Conservation (phyloP, 2,329 filamentous ascomycete species). For the Coniochaeta sp. region DNA sequence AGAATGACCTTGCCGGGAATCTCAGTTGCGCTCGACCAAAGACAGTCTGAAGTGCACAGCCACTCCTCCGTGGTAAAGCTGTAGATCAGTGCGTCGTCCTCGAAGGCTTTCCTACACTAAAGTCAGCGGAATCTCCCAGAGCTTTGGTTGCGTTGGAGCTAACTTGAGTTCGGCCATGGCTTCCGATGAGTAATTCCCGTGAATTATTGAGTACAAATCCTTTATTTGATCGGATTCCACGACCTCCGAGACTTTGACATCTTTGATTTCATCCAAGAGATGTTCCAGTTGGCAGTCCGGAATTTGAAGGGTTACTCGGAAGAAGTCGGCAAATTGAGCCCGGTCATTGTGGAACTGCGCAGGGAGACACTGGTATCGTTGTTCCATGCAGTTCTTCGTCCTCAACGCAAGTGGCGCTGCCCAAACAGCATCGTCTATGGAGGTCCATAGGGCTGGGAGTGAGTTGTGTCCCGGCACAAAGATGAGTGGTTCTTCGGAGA, state of each 20-base stretch:
- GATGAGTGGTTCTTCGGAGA: neutral
- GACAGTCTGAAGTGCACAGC: constrained; percentile 21
- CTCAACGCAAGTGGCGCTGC: constrained; percentile 2
- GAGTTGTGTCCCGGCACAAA: neutral
- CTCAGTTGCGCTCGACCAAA: constrained; percentile 25
- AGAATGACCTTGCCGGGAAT: constrained; percentile 19
- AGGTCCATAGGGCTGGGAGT: neutral
- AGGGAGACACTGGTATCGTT: constrained; percentile 2
- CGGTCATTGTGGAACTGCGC: neutral
- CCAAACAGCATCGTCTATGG: constrained; percentile 7
- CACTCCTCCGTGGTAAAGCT: constrained; percentile 14
- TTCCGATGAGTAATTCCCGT: neutral
- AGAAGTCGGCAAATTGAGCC: constrained; percentile 2
- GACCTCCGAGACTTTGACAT: neutral
- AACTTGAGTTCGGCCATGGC: neutral
- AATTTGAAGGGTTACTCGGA: constrained; percentile 7
- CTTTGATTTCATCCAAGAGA: constrained; percentile 6
- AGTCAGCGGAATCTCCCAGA: neutral
- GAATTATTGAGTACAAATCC: neutral
- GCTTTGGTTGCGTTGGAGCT: neutral
- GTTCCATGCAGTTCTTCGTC: constrained; percentile 2
- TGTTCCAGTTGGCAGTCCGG: constrained; percentile 2
- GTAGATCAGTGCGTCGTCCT: constrained; percentile 9
- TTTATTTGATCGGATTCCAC: constrained; percentile 2
- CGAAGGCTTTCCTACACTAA: constrained; percentile 9